A percentile compares a stretch with the other conserved stretches of the same genome.
phyloP scores from a whole-genome alignment of 805 yeast species.

The Lachancea fermentati region DNA sequence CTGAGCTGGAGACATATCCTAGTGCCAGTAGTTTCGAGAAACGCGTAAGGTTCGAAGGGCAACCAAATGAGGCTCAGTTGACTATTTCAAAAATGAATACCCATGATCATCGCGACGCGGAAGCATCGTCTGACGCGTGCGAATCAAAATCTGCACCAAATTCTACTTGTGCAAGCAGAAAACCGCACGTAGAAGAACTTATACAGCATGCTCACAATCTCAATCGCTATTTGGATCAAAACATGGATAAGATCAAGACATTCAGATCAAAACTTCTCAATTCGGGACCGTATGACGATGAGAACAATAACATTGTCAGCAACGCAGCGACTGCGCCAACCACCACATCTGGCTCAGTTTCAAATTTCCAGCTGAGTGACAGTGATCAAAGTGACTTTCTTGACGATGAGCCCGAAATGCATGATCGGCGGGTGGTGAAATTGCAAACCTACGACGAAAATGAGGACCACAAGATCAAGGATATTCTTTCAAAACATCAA shows the following conservation, averaged over 20 bases:
- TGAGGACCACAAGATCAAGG: constrained; percentile 6
- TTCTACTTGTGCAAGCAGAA: constrained; percentile 3
- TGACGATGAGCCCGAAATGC: constrained; percentile 3
- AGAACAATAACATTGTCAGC: constrained; percentile 3
- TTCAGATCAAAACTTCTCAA: constrained; percentile 18
- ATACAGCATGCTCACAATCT: constrained; percentile 26
- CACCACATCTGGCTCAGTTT: constrained; percentile 19
- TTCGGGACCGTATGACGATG: constrained; percentile 5
- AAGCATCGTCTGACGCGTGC: neutral
- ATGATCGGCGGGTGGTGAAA: constrained; percentile 1
- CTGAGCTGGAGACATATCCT: constrained; percentile 15
- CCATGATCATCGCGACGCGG: neutral
- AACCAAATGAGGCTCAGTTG: neutral
- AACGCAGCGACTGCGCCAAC: constrained; percentile 10
- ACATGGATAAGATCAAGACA: constrained; percentile 22
- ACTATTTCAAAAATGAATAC: neutral
- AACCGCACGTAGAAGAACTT: constrained; percentile 25
- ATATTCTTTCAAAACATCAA: constrained; percentile 7
- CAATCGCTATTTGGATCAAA: constrained; percentile 23
- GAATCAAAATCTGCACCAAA: neutral
- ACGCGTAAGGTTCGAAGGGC: constrained; percentile 17
- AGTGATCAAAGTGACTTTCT: constrained; percentile 10
- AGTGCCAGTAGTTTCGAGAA: constrained; percentile 11
- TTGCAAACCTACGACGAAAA: constrained; percentile 1
- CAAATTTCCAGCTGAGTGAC: constrained; percentile 30